phyloP scores from a whole-genome alignment of 768 basidiomycete species.

The Pleurotus tuoliensis region DNA sequence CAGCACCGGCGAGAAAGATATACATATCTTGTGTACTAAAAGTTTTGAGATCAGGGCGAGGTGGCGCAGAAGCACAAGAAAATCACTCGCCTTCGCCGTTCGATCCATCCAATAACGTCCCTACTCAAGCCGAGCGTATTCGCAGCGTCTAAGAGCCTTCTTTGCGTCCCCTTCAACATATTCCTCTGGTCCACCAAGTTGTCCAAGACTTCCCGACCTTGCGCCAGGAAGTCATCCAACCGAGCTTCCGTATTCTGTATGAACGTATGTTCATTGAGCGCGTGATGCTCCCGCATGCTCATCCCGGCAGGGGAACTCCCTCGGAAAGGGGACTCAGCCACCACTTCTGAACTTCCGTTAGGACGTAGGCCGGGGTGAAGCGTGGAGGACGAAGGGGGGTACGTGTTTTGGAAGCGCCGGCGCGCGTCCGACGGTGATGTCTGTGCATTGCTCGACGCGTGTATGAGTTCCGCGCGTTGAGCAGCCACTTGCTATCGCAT shows the following conservation, averaged over 20 bases:
- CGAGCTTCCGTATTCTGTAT: conserved; percentile 76
- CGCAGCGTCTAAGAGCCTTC: conserved; percentile 81
- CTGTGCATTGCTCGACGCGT: conserved; percentile 20
- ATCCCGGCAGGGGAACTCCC: conserved; percentile 45
- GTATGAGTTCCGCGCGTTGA: conserved; percentile 64
- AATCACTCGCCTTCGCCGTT: conserved; percentile 75
- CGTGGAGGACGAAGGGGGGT: conserved; percentile 37
- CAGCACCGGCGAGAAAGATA: conserved; percentile 82
- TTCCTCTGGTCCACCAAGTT: conserved; percentile 91
- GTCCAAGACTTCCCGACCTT: conserved; percentile 88
- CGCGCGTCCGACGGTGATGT: conserved; percentile 55
- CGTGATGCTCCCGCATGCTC: conserved; percentile 66
- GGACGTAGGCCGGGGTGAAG: conserved; percentile 50
- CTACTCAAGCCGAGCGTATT: conserved; percentile 93
- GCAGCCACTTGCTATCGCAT: conserved; percentile 48
- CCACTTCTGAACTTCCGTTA: conserved; percentile 27
- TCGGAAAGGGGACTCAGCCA: conserved; percentile 86
- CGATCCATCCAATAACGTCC: conserved; percentile 96
- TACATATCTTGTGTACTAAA: conserved; percentile 90
- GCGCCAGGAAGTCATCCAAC: conserved; percentile 88
- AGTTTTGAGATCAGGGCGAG: conserved; percentile 9
- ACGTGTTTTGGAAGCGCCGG: conserved; percentile 56
- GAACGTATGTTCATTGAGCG: conserved; percentile 86
- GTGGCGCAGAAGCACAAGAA: background rate
- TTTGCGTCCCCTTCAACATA: conserved; percentile 92